Percentiles rank a stretch among this genome's conserved stretches.
Evolutionary conservation across 176 grass and related monocot species (phyloP).

Genomic region (Hordeum marinum): DNA sequence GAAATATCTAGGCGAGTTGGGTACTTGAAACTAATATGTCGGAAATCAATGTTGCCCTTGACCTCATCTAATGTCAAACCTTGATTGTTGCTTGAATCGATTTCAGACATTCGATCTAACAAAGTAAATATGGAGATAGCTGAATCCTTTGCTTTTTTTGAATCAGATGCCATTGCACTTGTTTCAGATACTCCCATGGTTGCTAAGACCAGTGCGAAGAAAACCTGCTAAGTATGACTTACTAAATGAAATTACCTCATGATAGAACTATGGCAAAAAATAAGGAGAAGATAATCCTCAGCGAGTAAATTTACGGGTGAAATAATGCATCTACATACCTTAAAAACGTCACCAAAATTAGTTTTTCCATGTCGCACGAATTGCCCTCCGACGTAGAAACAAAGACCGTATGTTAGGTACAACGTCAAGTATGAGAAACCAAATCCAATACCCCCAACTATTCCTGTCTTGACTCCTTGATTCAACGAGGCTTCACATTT

Average conservation of each 20-base stretch:
- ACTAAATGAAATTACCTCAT: neutral
- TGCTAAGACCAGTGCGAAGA: conserved; percentile 56
- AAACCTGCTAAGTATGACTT: conserved; percentile 34
- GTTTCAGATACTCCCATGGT: conserved; percentile 54
- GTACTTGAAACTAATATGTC: conserved; percentile 63
- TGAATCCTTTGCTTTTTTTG: conserved; percentile 58
- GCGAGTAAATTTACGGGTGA: neutral
- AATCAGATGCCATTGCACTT: conserved; percentile 62
- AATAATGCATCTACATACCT: conserved; percentile 32
- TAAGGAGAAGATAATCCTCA: neutral
- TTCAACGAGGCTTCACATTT: conserved; percentile 66
- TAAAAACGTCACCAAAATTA: conserved; percentile 54
- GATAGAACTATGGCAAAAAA: neutral
- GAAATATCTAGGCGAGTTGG: conserved; percentile 48
- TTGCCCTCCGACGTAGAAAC: conserved; percentile 65
- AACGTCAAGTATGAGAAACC: conserved; percentile 59
- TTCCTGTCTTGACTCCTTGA: conserved; percentile 48
- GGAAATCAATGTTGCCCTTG: conserved; percentile 57
- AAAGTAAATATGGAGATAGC: conserved; percentile 60
- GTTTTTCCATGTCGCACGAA: conserved; percentile 39
- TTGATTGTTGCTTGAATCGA: conserved; percentile 47
- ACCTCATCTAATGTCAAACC: conserved; percentile 41
- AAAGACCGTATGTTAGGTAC: conserved; percentile 55
- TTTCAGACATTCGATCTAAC: conserved; percentile 50
- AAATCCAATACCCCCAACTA: conserved; percentile 59